Conservation (phyloP, 2,329 filamentous ascomycete species). For the Tolypocladium cylindrosporum region DNA sequence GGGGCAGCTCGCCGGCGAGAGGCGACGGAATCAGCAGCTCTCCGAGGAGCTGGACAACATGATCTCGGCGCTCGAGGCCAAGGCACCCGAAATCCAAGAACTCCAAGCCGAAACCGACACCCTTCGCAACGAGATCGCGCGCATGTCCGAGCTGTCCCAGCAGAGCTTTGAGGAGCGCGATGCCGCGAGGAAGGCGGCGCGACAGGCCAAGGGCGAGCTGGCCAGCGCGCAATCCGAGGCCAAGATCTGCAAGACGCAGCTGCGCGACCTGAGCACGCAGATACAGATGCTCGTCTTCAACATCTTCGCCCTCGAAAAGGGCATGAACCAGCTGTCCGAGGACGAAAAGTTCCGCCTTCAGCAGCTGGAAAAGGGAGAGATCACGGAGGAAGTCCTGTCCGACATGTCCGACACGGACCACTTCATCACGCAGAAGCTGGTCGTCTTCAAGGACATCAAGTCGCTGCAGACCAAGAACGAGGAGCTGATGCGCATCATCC, state of each 20-base stretch:
- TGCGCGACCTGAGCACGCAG: slow-evolving; percentile 83
- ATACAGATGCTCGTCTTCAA: slow-evolving; percentile 87
- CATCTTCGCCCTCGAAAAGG: slow-evolving; percentile 71
- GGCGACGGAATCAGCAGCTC: slow-evolving; percentile 64
- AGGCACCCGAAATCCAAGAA: slow-evolving; percentile 81
- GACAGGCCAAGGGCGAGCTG: slow-evolving; percentile 69
- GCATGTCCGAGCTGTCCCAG: slow-evolving; percentile 78
- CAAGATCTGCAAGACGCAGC: slow-evolving; percentile 72
- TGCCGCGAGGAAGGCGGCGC: slow-evolving; percentile 62
- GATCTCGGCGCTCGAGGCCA: slow-evolving; percentile 73
- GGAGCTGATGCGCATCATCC: slow-evolving; percentile 70
- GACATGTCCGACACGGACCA: slow-evolving; percentile 77
- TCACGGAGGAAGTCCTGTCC: slow-evolving; percentile 58
- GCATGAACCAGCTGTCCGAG: slow-evolving; percentile 57
- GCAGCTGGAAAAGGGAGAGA: slow-evolving; percentile 65
- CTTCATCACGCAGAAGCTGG: slow-evolving; percentile 83
- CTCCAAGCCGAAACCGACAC: slow-evolving; percentile 71
- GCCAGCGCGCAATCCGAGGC: slow-evolving; percentile 55
- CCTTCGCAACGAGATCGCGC: slow-evolving; percentile 68
- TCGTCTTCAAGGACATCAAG: slow-evolving; percentile 75
- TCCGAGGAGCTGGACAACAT: slow-evolving; percentile 74
- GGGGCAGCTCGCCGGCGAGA: slow-evolving; percentile 62
- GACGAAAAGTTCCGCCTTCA: slow-evolving; percentile 69
- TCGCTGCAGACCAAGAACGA: slow-evolving; percentile 84
- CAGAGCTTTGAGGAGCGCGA: slow-evolving; percentile 75